phyloP scores from a whole-genome alignment of 257 asterid genomes.

The Plantago ovata region DNA sequence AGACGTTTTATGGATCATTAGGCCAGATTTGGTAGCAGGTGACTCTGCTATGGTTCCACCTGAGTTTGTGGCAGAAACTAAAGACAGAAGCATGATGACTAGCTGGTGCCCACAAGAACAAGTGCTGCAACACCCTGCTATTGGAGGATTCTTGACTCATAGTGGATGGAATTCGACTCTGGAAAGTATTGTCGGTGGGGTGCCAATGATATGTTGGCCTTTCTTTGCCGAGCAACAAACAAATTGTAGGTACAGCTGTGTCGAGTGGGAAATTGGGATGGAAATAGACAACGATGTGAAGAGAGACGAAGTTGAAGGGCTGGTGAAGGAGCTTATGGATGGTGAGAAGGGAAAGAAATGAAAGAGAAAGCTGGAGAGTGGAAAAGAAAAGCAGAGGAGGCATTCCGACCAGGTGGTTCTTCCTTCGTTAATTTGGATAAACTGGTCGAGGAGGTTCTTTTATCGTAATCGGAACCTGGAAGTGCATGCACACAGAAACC shows the following conservation, averaged over 20 bases:
- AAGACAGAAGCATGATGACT: slow-evolving; percentile 38
- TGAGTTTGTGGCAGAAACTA: slow-evolving; percentile 35
- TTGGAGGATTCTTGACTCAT: slow-evolving; percentile 55
- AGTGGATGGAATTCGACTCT: slow-evolving; percentile 52
- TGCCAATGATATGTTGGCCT: slow-evolving; percentile 56
- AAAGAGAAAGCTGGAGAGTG: slow-evolving; percentile 35
- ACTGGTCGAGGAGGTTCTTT: slow-evolving; percentile 25
- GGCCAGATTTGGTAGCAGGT: slow-evolving; percentile 46
- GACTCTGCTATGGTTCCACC: slow-evolving; percentile 42
- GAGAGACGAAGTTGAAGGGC: slow-evolving; percentile 44
- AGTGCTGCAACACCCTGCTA: slow-evolving; percentile 42
- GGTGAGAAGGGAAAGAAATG: slow-evolving; percentile 51
- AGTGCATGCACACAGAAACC: too few relatives aligned
- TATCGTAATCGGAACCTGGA: background rate
- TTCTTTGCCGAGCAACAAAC: slow-evolving; percentile 54
- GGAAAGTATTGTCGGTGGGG: slow-evolving; percentile 40
- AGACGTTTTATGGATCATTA: slow-evolving; percentile 48
- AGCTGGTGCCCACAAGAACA: slow-evolving; percentile 55
- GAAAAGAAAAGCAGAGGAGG: slow-evolving; percentile 44
- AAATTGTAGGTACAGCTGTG: slow-evolving; percentile 40
- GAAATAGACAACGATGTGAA: slow-evolving; percentile 42
- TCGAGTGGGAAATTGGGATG: slow-evolving; percentile 49
- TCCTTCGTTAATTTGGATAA: slow-evolving; percentile 31
- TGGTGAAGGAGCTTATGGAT: slow-evolving; percentile 46
- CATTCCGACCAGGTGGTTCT: slow-evolving; percentile 27